Percentiles rank a stretch among this genome's conserved stretches.
These are phyloP conservation scores for Flaveria bidentis DNA, from an alignment of 129 eudicot species.

Conservation along the genomic window DNA sequence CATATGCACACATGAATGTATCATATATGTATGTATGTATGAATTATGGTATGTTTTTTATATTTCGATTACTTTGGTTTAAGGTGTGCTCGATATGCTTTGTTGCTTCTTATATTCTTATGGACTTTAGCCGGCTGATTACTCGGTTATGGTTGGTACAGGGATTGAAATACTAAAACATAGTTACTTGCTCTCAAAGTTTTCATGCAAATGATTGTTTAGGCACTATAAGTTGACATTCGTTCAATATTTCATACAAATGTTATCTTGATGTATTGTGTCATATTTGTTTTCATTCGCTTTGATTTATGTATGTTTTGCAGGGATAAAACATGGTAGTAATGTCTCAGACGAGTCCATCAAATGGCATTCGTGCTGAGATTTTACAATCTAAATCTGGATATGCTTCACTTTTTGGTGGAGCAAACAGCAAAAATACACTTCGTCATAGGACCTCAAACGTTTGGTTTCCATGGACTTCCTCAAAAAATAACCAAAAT, in stretches of 20 bases:
- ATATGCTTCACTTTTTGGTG: conserved; percentile 30
- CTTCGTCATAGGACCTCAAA: conserved; percentile 36
- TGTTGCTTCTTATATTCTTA: not conserved
- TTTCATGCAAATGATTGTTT: not conserved
- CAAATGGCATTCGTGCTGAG: conserved; percentile 52
- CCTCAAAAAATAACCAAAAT: conserved; percentile 37
- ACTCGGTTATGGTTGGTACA: not conserved
- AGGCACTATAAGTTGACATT: too few species aligned
- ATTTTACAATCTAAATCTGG: conserved; percentile 42
- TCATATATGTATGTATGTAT: not conserved
- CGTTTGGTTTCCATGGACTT: conserved; percentile 36
- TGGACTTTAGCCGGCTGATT: not conserved
- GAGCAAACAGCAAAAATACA: conserved; percentile 31
- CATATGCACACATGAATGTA: not conserved
- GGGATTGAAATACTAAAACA: not conserved
- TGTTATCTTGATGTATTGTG: not conserved
- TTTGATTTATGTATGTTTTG: not conserved
- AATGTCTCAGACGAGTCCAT: conserved; percentile 54
- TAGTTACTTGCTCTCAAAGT: not conserved
- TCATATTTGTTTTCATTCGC: not conserved
- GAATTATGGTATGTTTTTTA: not conserved
- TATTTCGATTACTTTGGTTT: not conserved
- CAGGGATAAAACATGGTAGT: conserved; percentile 61
- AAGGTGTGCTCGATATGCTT: not conserved
- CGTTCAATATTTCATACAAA: too few species aligned